A percentile compares a stretch with the other conserved stretches of the same genome.
phyloP scores from a whole-genome alignment of 306 rosid genomes.

The Inga oerstediana region DNA sequence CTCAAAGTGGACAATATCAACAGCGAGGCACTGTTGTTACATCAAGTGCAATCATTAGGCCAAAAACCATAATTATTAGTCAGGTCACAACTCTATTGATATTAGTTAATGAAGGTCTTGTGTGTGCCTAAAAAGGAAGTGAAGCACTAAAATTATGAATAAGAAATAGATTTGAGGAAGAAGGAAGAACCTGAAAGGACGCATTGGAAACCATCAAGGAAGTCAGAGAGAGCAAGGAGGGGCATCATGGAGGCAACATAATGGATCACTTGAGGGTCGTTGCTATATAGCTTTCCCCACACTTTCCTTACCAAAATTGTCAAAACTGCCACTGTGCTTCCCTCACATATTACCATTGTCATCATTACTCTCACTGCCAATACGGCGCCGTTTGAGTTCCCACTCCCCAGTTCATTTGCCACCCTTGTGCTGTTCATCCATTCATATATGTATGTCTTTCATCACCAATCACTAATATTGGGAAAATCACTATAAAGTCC shows the following conservation, averaged over 20 bases:
- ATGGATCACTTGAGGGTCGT: slow-evolving; percentile 51
- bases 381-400: slow-evolving; percentile 48
- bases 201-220: slow-evolving; percentile 71
- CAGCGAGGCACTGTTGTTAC: too few species aligned
- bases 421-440: slow-evolving; percentile 50
- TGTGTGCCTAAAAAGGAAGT: too few species aligned
- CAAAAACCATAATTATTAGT: too few species aligned
- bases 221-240: slow-evolving; percentile 61
- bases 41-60: too few species aligned
- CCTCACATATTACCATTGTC: slow-evolving; percentile 44
- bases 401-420: slow-evolving; percentile 66
- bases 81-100: too few species aligned
- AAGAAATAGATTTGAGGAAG: neutral
- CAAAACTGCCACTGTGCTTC: slow-evolving; percentile 38
- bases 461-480: too few species aligned
- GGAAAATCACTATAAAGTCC: too few species aligned
- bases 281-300: slow-evolving; percentile 67
- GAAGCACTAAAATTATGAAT: too few species aligned
- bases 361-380: slow-evolving; percentile 56
- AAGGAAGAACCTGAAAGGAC: slow-evolving; percentile 61
- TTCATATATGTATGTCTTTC: neutral
- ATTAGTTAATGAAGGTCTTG: too few species aligned
- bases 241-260: slow-evolving; percentile 66
- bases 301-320: slow-evolving; percentile 49
- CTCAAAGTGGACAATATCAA: too few species aligned